Evolutionary conservation across 306 rosid species (phyloP).

Genomic region (Glycyrrhiza uralensis): DNA sequence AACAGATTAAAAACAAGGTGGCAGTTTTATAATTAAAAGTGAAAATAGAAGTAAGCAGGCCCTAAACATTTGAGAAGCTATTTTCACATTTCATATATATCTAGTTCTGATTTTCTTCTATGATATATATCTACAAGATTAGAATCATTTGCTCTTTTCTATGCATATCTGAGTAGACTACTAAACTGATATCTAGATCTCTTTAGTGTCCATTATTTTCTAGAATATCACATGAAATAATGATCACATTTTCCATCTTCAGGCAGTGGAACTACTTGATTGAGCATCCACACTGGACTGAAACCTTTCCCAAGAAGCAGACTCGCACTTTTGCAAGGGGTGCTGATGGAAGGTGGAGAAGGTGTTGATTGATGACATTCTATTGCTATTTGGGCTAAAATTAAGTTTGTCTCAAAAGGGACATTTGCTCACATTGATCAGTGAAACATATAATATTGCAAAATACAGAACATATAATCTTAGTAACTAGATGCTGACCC

Average conservation of each 20-base stretch:
- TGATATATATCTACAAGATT: not conserved
- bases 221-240: not conserved
- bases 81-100: not conserved
- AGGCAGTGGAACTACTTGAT: slow-evolving; percentile 72
- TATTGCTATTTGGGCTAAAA: not conserved
- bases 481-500: too few species aligned
- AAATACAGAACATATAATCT: too few species aligned
- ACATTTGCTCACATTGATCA: not conserved
- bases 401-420: not conserved
- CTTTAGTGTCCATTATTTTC: not conserved
- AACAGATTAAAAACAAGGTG: too few species aligned
- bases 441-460: not conserved
- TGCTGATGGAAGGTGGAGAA: slow-evolving; percentile 64
- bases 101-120: not conserved
- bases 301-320: slow-evolving; percentile 59
- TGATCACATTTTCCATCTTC: slow-evolving; percentile 9
- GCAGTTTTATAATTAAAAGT: too few species aligned
- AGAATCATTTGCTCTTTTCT: not conserved
- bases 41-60: too few species aligned
- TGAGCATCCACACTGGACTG: slow-evolving; percentile 70
- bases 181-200: not conserved
- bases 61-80: not conserved
- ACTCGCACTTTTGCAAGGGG: slow-evolving; percentile 60
- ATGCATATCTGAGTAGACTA: not conserved
- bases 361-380: slow-evolving; percentile 41